Conservation (phyloP, 495 filamentous ascomycete species). For the Talaromyces trachyspermus region DNA sequence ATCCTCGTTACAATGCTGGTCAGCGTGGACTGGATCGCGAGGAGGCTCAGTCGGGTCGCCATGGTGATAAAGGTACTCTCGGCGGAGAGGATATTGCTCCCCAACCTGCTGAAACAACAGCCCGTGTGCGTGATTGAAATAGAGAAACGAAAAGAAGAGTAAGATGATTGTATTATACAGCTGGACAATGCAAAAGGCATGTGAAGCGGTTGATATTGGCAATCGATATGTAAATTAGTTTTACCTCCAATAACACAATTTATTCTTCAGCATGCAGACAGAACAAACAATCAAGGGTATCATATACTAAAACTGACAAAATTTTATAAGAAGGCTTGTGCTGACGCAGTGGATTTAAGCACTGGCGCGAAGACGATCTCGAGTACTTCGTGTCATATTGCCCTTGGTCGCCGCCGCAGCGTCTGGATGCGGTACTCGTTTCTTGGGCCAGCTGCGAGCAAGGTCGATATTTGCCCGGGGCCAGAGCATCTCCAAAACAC, state of each 20-base stretch:
- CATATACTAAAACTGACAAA: background rate
- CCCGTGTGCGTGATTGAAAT: slow-evolving; percentile 24
- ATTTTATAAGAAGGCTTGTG: background rate
- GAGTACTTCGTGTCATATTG: slow-evolving; percentile 6
- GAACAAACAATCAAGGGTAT: too few relatives aligned
- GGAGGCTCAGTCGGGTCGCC: slow-evolving; percentile 12
- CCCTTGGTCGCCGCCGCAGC: slow-evolving; percentile 7
- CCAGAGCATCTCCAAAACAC: slow-evolving; percentile 80
- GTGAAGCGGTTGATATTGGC: too few relatives aligned
- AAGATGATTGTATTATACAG: background rate
- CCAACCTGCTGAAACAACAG: slow-evolving; percentile 38
- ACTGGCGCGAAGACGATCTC: slow-evolving; percentile 6
- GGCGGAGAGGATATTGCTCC: slow-evolving; percentile 40
- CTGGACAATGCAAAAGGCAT: too few relatives aligned
- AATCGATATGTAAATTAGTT: too few relatives aligned
- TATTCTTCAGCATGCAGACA: too few relatives aligned
- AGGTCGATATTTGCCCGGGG: slow-evolving; percentile 81
- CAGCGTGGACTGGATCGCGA: slow-evolving; percentile 28
- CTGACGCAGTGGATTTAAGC: background rate
- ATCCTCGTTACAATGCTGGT: slow-evolving; percentile 19
- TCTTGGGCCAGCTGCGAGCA: slow-evolving; percentile 85
- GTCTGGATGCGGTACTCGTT: slow-evolving; percentile 25
- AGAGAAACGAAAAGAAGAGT: background rate
- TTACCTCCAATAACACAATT: too few relatives aligned
- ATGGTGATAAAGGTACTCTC: slow-evolving; percentile 23